Percentiles rank a stretch among this genome's conserved stretches.
phyloP scores from a whole-genome alignment of 805 yeast genomes.

The Trichomonascus vanleenenianus region DNA sequence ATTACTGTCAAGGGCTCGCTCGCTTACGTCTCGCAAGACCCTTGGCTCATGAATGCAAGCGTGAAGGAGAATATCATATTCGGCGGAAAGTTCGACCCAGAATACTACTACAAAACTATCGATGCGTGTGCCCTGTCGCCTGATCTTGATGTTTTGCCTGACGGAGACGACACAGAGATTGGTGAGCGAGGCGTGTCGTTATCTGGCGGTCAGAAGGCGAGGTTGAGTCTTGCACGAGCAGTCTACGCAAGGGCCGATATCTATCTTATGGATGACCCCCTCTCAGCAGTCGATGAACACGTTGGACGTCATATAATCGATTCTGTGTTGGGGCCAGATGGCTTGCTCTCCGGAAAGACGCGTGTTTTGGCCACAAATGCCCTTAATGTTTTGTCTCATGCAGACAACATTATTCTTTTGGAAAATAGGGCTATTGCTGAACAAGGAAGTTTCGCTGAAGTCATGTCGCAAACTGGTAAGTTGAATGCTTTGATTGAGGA shows the following conservation, averaged over 20 bases:
- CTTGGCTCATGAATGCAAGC: slow-evolving; percentile 91
- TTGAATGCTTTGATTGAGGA: slow-evolving; percentile 16
- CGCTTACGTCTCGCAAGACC: slow-evolving; percentile 80
- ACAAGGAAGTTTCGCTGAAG: slow-evolving; percentile 52
- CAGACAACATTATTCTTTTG: slow-evolving; percentile 58
- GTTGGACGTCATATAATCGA: slow-evolving; percentile 82
- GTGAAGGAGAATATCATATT: slow-evolving; percentile 84
- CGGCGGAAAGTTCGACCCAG: slow-evolving; percentile 78
- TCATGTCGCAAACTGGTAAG: slow-evolving; percentile 27
- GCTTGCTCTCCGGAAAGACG: slow-evolving; percentile 63
- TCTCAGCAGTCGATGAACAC: slow-evolving; percentile 96
- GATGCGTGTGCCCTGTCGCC: slow-evolving; percentile 80
- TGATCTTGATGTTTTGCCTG: slow-evolving; percentile 73
- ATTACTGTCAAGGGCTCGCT: slow-evolving; percentile 59
- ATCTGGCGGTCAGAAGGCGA: slow-evolving; percentile 97
- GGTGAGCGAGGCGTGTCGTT: slow-evolving; percentile 97
- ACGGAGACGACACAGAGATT: slow-evolving; percentile 86
- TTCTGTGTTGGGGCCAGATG: slow-evolving; percentile 60
- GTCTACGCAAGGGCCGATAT: slow-evolving; percentile 92
- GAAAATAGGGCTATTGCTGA: slow-evolving; percentile 39
- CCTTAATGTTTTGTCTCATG: slow-evolving; percentile 65
- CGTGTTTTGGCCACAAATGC: slow-evolving; percentile 76
- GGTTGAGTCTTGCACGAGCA: slow-evolving; percentile 90
- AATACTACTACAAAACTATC: slow-evolving; percentile 70
- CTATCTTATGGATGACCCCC: slow-evolving; percentile 82